These are phyloP conservation scores for Chondrus crispus DNA, from an alignment of 23 red algal species.

Conservation along the genomic window DNA sequence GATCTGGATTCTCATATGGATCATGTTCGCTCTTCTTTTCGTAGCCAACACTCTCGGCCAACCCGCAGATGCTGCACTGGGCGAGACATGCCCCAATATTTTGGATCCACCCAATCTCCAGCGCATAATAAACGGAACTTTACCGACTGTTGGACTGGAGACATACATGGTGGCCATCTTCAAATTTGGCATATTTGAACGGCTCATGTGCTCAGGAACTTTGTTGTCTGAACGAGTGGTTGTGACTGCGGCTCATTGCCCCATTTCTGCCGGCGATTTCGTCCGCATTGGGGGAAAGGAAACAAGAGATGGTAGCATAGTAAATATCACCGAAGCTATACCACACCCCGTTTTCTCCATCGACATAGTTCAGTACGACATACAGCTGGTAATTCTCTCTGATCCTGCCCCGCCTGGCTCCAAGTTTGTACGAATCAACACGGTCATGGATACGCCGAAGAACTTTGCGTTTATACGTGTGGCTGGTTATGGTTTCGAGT, in stretches of 20 bases:
- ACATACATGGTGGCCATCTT: too few species aligned
- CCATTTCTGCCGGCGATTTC: not conserved
- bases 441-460: not conserved
- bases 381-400: constrained; percentile 9
- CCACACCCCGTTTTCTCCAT: not conserved
- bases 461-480: not conserved
- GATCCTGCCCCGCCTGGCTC: not conserved
- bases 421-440: constrained; percentile 28
- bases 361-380: not conserved
- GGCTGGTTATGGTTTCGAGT: constrained; percentile 18
- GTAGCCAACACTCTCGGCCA: too few species aligned
- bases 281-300: not conserved
- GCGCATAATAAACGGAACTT: too few species aligned
- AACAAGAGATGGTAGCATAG: not conserved
- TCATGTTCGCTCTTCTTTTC: too few species aligned
- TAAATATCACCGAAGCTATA: not conserved
- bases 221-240: constrained; percentile 36
- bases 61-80: too few species aligned
- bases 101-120: too few species aligned
- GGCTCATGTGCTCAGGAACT: constrained; percentile 45
- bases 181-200: too few species aligned
- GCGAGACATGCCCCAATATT: too few species aligned
- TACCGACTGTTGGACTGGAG: too few species aligned
- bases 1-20: too few species aligned
- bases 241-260: constrained; percentile 68